These are phyloP conservation scores for Cryptococcus deneoformans DNA, from an alignment of 1,284 basidiomycete genomes.

Conservation along the genomic window DNA sequence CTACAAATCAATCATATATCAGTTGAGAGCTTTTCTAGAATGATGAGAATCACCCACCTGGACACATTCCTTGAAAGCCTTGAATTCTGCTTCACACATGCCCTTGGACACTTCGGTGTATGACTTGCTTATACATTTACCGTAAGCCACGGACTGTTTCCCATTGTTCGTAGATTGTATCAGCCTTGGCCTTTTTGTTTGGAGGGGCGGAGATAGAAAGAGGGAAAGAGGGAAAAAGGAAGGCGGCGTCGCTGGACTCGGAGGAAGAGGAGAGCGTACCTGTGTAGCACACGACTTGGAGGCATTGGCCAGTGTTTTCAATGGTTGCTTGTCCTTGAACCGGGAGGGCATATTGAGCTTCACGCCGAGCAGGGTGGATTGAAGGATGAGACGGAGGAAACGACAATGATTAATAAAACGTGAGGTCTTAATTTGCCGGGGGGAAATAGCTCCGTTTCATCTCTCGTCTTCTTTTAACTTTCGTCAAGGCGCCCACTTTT, in stretches of 20 bases:
- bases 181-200: neutral
- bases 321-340: conserved; percentile 43
- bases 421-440: no score
- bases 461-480: no score
- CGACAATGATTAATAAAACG: no score
- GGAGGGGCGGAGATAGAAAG: neutral
- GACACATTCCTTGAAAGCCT: conserved; percentile 52
- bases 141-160: conserved; percentile 48
- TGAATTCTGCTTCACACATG: conserved; percentile 51
- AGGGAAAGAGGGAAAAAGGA: neutral
- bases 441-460: no score
- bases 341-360: conserved; percentile 17
- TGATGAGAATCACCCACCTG: conserved; percentile 33
- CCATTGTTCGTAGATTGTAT: neutral
- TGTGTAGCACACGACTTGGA: conserved; percentile 40
- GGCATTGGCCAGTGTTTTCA: conserved; percentile 44
- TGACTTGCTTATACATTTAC: conserved; percentile 48
- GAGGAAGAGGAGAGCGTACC: conserved; percentile 18
- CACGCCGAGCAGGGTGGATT: no score
- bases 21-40: neutral
- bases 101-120: conserved; percentile 50
- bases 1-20: conserved; percentile 13
- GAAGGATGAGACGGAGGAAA: no score
- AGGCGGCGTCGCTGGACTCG: no score
- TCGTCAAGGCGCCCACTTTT: no score